These are phyloP conservation scores for Mortierella claussenii DNA, from an alignment of 192 early-diverging fungal species.

Conservation along the genomic window DNA sequence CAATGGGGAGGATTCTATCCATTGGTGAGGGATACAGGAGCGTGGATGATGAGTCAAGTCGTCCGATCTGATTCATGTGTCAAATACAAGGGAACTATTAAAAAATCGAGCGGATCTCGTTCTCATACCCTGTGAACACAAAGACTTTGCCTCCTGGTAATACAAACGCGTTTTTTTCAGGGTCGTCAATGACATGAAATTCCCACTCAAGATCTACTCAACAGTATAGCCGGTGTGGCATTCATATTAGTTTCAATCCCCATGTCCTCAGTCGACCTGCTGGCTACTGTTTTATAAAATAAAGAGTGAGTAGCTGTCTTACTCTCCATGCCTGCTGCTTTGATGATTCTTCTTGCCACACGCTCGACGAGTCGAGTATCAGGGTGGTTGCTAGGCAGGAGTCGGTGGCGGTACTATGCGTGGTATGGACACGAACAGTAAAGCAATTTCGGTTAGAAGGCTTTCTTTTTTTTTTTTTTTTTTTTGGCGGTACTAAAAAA, in stretches of 20 bases:
- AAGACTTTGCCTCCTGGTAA: slow-evolving; percentile 96
- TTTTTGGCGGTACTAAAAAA: too few species aligned
- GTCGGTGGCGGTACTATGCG: too few species aligned
- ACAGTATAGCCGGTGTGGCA: too few species aligned
- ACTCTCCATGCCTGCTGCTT: slow-evolving; percentile 72
- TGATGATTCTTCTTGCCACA: slow-evolving; percentile 78
- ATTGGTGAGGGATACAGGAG: too few species aligned
- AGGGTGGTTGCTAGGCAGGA: slow-evolving; percentile 77
- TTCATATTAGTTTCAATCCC: too few species aligned
- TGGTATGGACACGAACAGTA: too few species aligned
- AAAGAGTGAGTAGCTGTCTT: not conserved
- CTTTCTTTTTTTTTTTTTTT: too few species aligned
- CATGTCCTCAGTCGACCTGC: too few species aligned
- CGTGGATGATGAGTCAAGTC: not conserved
- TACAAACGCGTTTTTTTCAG: slow-evolving; percentile 93
- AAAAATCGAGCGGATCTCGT: not conserved
- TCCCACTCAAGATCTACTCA: slow-evolving; percentile 83
- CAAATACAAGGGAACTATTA: not conserved
- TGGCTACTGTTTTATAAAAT: not conserved
- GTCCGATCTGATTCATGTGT: too few species aligned
- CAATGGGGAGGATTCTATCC: slow-evolving; percentile 82
- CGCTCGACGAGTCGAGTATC: slow-evolving; percentile 70
- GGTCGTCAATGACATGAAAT: slow-evolving; percentile 86
- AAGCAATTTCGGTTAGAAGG: not conserved
- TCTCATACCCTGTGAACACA: slow-evolving; percentile 87